These are phyloP conservation scores for Colletotrichum horii DNA, from an alignment of 2,329 filamentous ascomycete species.

Conservation along the genomic window DNA sequence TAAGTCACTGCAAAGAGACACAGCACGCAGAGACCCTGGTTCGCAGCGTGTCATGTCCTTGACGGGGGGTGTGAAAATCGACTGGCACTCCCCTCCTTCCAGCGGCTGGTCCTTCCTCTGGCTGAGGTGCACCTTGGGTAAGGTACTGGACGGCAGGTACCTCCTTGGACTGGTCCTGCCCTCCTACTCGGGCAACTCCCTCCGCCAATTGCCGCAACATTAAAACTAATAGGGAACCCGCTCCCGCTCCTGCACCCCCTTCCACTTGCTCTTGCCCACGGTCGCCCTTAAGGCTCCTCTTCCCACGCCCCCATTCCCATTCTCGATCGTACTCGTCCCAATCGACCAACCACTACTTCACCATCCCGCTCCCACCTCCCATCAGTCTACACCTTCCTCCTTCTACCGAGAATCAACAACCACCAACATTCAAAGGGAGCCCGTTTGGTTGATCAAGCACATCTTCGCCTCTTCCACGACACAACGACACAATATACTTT, in stretches of 20 bases:
- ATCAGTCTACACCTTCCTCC: neutral
- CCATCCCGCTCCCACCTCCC: slow-evolving; percentile 9
- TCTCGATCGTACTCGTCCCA: neutral
- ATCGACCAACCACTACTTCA: neutral
- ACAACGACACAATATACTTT: neutral
- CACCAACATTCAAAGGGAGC: neutral
- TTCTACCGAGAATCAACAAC: neutral
- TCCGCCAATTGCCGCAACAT: slow-evolving; percentile 21
- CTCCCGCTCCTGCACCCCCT: neutral
- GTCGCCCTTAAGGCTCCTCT: neutral
- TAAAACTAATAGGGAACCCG: slow-evolving; percentile 18
- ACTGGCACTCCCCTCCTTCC: neutral
- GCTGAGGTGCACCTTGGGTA: neutral
- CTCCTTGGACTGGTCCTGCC: neutral
- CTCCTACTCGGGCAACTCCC: neutral
- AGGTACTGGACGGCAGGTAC: too few relatives aligned
- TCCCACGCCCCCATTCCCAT: neutral
- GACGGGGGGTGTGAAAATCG: neutral
- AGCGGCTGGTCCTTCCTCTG: neutral
- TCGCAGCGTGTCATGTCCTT: neutral
- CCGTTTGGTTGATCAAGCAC: neutral
- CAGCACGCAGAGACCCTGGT: neutral
- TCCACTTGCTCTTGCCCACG: neutral
- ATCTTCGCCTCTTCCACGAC: neutral
- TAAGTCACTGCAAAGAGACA: neutral